Evolutionary conservation across 805 yeast genomes (phyloP).

Genomic region (Yarrowia sp.): DNA sequence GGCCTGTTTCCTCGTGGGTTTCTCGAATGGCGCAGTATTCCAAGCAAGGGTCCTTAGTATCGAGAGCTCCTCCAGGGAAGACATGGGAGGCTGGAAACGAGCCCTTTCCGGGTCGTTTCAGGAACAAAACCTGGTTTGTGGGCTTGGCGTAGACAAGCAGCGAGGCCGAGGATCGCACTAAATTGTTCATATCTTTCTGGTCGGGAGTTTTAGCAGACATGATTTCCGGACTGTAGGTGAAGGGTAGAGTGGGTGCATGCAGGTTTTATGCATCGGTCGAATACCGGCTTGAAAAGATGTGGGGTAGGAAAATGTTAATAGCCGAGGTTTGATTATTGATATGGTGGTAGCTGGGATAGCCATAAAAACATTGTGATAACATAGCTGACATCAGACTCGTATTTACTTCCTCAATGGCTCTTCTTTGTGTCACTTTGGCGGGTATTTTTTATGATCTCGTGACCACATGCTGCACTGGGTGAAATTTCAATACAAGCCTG

Average conservation of each 20-base stretch:
- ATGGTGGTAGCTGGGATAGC: too few relatives aligned
- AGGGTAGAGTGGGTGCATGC: neutral
- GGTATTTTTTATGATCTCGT: too few relatives aligned
- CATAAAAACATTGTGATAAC: too few relatives aligned
- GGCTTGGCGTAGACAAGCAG: slow-evolving; percentile 32
- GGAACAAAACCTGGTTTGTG: slow-evolving; percentile 33
- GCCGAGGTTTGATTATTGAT: neutral
- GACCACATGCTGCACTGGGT: too few relatives aligned
- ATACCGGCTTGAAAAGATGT: neutral
- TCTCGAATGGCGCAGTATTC: slow-evolving; percentile 38
- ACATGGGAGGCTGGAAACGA: slow-evolving; percentile 37
- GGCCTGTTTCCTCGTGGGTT: slow-evolving; percentile 39
- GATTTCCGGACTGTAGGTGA: neutral
- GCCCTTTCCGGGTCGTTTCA: slow-evolving; percentile 37
- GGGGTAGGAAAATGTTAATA: neutral
- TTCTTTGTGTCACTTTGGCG: too few relatives aligned
- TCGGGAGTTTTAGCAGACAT: slow-evolving; percentile 7
- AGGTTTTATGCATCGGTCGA: slow-evolving; percentile 10
- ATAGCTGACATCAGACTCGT: too few relatives aligned
- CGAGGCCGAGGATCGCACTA: slow-evolving; percentile 33
- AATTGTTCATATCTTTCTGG: slow-evolving; percentile 5
- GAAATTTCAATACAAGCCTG: too few relatives aligned
- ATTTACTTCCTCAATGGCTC: too few relatives aligned
- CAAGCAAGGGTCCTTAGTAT: slow-evolving; percentile 33
- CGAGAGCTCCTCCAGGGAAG: slow-evolving; percentile 39